phyloP scores from a whole-genome alignment of 169 alveolate genomes.

The Plasmodium vinckei region DNA sequence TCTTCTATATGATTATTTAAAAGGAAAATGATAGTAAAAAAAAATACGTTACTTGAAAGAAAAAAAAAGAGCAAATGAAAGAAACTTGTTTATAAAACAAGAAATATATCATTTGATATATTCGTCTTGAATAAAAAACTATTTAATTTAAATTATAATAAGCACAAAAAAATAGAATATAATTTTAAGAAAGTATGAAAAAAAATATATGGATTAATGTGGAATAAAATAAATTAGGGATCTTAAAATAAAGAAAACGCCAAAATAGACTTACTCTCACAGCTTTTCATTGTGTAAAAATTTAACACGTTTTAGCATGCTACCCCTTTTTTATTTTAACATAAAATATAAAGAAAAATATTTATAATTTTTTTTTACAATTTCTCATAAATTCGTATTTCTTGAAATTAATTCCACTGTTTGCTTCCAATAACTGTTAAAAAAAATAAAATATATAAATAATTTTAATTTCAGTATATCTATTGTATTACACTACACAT shows the following conservation, averaged over 20 bases:
- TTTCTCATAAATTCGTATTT: too few relatives aligned
- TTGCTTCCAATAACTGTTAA: conserved; percentile 65
- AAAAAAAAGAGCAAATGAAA: conserved; percentile 14
- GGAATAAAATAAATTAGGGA: not conserved
- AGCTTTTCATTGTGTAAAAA: not conserved
- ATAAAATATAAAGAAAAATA: not conserved
- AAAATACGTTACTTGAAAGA: conserved; percentile 3
- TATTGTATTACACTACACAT: not conserved
- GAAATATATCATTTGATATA: conserved; percentile 15
- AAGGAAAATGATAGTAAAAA: not conserved
- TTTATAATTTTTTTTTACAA: too few relatives aligned
- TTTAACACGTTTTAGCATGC: not conserved
- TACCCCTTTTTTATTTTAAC: not conserved
- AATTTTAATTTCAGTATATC: conserved; percentile 8
- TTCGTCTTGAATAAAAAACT: conserved; percentile 2
- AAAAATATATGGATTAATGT: not conserved
- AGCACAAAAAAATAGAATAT: conserved; percentile 33
- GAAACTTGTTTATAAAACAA: conserved; percentile 1
- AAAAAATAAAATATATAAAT: conserved; percentile 28
- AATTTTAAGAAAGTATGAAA: not conserved
- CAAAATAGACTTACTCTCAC: too few relatives aligned
- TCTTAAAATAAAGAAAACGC: too few relatives aligned
- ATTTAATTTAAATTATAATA: conserved; percentile 36
- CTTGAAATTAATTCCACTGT: conserved; percentile 29
- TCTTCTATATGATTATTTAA: not conserved